These are phyloP conservation scores for Xerophyta viscosa DNA, from an alignment of 106 monocot species.

Conservation along the genomic window DNA sequence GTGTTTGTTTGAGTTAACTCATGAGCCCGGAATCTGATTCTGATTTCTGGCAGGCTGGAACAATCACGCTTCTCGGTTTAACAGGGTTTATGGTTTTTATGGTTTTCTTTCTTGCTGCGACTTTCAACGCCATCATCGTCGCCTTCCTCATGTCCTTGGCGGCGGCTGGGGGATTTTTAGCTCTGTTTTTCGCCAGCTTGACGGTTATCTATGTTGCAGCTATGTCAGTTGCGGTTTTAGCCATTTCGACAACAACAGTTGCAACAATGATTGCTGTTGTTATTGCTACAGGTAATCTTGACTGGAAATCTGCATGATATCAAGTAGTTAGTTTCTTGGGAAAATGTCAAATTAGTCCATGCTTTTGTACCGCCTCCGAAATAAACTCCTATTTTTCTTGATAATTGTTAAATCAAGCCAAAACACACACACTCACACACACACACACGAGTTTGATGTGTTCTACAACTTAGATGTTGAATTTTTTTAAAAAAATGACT, in stretches of 20 bases:
- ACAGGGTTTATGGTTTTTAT: conserved; percentile 62
- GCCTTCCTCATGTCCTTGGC: conserved; percentile 77
- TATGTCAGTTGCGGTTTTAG: conserved; percentile 61
- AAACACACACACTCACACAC: no score
- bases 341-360: neutral
- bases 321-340: neutral
- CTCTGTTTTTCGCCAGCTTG: conserved; percentile 73
- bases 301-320: no score
- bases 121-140: conserved; percentile 65
- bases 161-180: conserved; percentile 79
- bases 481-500: no score
- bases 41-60: conserved; percentile 60
- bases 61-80: conserved; percentile 46
- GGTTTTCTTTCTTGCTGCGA: conserved; percentile 60
- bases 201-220: conserved; percentile 72
- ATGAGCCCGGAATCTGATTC: neutral
- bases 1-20: no score
- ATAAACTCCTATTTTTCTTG: no score
- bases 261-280: conserved; percentile 39
- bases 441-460: no score
- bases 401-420: no score
- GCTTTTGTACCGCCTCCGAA: no score
- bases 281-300: conserved; percentile 52
- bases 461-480: no score
- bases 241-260: conserved; percentile 50